phyloP scores from a whole-genome alignment of 1,139 yeast genomes.

The Nadsonia commutata region DNA sequence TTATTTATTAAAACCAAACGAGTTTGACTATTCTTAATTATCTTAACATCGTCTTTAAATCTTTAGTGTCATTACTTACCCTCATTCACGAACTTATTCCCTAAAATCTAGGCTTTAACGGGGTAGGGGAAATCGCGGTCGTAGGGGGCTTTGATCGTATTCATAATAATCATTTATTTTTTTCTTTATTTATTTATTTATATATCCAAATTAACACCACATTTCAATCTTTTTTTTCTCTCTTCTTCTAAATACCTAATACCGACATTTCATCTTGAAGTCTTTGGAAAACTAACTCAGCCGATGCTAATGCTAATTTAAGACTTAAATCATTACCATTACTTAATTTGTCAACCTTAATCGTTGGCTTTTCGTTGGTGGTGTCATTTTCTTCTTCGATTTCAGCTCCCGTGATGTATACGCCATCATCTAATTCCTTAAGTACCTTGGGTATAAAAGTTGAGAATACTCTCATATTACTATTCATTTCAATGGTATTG shows the following conservation, averaged over 20 bases:
- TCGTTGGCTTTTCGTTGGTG: slow-evolving; percentile 5
- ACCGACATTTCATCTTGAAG: slow-evolving; percentile 15
- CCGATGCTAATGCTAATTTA: slow-evolving; percentile 13
- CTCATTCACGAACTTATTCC: too few relatives aligned
- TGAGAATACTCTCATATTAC: slow-evolving; percentile 15
- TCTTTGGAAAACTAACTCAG: slow-evolving; percentile 17
- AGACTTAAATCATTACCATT: slow-evolving; percentile 7
- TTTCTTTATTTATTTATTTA: too few relatives aligned
- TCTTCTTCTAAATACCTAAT: slow-evolving; percentile 8
- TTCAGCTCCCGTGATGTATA: slow-evolving; percentile 5
- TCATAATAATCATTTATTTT: too few relatives aligned
- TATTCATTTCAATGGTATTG: slow-evolving; percentile 5
- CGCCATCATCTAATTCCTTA: slow-evolving; percentile 11
- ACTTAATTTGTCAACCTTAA: slow-evolving; percentile 11
- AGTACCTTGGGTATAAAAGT: slow-evolving; percentile 17
- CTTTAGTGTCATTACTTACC: too few relatives aligned
- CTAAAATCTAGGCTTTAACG: too few relatives aligned
- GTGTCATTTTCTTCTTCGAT: slow-evolving; percentile 7
- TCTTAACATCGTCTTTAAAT: too few relatives aligned
- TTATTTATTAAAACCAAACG: too few relatives aligned
- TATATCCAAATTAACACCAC: too few relatives aligned
- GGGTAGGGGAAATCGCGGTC: too few relatives aligned
- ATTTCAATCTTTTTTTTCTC: too few relatives aligned
- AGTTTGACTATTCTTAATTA: too few relatives aligned
- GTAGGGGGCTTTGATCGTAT: too few relatives aligned